These are phyloP conservation scores for Polychaeton citri DNA, from an alignment of 2,329 filamentous ascomycete species.

Conservation along the genomic window DNA sequence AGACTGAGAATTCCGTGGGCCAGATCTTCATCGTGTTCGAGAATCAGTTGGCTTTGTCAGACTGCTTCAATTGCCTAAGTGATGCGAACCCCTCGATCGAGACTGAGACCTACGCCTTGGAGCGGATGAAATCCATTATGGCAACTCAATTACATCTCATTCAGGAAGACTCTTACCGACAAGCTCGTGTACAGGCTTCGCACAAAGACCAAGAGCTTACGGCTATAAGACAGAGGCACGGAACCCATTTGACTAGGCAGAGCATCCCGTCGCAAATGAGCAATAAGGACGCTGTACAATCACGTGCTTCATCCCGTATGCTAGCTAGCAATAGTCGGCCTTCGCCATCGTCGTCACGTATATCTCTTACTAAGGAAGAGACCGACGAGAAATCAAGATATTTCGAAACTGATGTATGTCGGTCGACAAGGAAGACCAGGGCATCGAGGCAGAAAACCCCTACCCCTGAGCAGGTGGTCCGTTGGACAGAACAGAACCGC, in stretches of 20 bases:
- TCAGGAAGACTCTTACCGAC: too few relatives aligned
- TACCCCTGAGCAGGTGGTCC: slow-evolving; percentile 4
- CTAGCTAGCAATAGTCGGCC: too few relatives aligned
- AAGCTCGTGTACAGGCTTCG: too few relatives aligned
- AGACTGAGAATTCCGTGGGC: slow-evolving; percentile 26
- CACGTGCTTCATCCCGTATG: too few relatives aligned
- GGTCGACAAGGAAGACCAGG: not conserved
- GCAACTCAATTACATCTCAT: not conserved
- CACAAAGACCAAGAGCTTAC: too few relatives aligned
- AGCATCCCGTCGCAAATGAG: too few relatives aligned
- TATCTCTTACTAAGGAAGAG: too few relatives aligned
- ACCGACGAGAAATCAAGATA: not conserved
- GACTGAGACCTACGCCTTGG: not conserved
- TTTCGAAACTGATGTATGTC: not conserved
- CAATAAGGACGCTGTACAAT: too few relatives aligned
- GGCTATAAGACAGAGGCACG: too few relatives aligned
- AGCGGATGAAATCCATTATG: not conserved
- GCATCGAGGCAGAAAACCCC: not conserved
- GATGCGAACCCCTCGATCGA: not conserved
- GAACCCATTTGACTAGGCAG: too few relatives aligned
- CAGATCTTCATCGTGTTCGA: not conserved
- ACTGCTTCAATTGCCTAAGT: not conserved
- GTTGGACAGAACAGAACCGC: slow-evolving; percentile 13
- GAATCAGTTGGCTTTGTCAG: not conserved
- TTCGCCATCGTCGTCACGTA: too few relatives aligned